Evolutionary conservation across 495 filamentous ascomycete genomes (phyloP).

Genomic region (Talaromyces trachyspermus): DNA sequence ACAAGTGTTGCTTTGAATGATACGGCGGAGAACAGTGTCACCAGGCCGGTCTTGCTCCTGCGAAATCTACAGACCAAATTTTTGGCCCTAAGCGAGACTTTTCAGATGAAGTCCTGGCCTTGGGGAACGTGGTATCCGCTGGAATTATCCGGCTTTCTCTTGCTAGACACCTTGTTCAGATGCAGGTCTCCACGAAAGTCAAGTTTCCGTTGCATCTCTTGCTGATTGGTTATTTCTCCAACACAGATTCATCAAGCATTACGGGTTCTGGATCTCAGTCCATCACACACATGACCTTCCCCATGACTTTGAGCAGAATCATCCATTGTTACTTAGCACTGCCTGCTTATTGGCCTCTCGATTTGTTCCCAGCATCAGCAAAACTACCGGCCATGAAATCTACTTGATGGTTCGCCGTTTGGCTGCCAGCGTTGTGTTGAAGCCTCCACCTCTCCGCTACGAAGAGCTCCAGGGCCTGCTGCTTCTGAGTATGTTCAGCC

Average conservation of each 20-base stretch:
- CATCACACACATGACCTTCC: conserved; percentile 21
- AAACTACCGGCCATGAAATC: conserved; percentile 24
- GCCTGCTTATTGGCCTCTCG: conserved; percentile 34
- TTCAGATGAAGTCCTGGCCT: conserved; percentile 17
- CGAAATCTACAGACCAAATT: conserved; percentile 14
- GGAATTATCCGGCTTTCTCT: conserved; percentile 30
- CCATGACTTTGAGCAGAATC: conserved; percentile 17
- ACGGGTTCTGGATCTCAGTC: conserved; percentile 30
- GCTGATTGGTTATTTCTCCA: background rate
- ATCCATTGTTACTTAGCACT: conserved; percentile 33
- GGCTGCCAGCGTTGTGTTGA: conserved; percentile 28
- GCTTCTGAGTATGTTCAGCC: conserved; percentile 31
- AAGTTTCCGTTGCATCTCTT: background rate
- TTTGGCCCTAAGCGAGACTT: conserved; percentile 26
- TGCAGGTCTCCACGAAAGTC: conserved; percentile 18
- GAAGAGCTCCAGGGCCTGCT: conserved; percentile 32
- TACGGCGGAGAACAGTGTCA: background rate
- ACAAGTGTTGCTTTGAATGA: background rate
- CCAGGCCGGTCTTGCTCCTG: background rate
- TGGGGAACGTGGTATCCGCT: conserved; percentile 25
- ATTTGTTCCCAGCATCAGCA: conserved; percentile 28
- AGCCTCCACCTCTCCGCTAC: conserved; percentile 24
- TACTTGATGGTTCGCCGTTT: conserved; percentile 31
- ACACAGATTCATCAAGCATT: conserved; percentile 31
- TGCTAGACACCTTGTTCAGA: conserved; percentile 29